phyloP scores from a whole-genome alignment of 2,329 filamentous ascomycete genomes.

The Sporothrix mexicana region DNA sequence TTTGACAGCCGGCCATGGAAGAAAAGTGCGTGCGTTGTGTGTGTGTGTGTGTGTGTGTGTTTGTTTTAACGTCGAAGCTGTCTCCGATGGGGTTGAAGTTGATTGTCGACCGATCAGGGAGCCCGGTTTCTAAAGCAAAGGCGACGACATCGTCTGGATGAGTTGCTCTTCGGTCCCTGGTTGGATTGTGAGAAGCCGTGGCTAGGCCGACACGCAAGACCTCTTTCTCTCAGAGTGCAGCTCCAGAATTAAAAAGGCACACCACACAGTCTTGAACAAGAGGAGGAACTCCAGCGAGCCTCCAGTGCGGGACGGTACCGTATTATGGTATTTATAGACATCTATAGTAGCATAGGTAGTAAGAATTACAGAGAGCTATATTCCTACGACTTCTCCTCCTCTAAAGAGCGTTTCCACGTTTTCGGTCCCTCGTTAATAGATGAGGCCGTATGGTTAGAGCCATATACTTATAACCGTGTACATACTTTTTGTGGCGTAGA shows the following conservation, averaged over 20 bases:
- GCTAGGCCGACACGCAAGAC: not conserved
- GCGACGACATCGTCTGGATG: too few species aligned
- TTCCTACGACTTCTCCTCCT: not conserved
- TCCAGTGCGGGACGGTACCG: not conserved
- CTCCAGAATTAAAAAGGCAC: constrained; percentile 4
- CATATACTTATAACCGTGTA: not conserved
- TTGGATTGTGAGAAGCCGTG: not conserved
- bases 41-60: too few species aligned
- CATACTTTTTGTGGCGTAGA: not conserved
- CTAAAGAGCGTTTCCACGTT: too few species aligned
- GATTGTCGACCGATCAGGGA: too few species aligned
- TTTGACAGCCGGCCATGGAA: too few species aligned
- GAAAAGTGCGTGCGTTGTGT: too few species aligned
- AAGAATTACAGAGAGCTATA: not conserved
- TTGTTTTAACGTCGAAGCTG: too few species aligned
- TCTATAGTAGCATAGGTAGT: constrained; percentile 5
- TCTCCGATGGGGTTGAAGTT: too few species aligned
- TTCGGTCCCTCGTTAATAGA: too few species aligned
- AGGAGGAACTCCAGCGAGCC: not conserved
- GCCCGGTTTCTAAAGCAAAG: too few species aligned
- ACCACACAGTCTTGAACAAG: not conserved
- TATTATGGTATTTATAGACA: constrained; percentile 5
- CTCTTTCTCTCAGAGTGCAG: not conserved
- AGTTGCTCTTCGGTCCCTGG: too few species aligned
- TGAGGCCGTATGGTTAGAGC: too few species aligned